A percentile compares a stretch with the other conserved stretches of the same genome.
Evolutionary conservation across 805 yeast genomes (phyloP).

Genomic region (Yamadazyma tumulicola): DNA sequence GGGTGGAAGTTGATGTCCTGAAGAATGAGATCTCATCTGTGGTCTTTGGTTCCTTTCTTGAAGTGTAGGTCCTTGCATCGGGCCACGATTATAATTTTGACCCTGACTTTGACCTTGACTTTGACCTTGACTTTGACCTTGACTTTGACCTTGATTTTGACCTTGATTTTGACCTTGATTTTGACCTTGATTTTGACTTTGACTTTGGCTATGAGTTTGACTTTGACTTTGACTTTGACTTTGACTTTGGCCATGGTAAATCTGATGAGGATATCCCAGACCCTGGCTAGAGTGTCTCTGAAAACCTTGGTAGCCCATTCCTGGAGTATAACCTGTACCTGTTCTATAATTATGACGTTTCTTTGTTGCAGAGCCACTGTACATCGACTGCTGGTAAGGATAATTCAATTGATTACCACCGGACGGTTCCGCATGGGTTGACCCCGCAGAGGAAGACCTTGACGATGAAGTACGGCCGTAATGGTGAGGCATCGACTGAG

Average conservation of each 20-base stretch:
- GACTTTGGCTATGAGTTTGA: too few species aligned
- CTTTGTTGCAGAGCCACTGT: background rate
- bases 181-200: too few species aligned
- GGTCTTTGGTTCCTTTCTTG: too few species aligned
- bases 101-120: too few species aligned
- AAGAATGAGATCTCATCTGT: too few species aligned
- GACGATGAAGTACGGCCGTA: constrained; percentile 4
- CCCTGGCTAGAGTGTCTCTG: constrained; percentile 1
- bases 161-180: too few species aligned
- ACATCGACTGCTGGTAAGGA: background rate
- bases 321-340: background rate
- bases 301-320: background rate
- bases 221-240: constrained; percentile 4
- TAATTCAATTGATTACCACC: background rate
- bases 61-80: too few species aligned
- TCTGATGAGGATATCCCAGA: too few species aligned
- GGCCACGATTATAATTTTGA: too few species aligned
- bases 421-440: background rate
- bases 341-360: constrained; percentile 1
- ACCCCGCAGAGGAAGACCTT: constrained; percentile 12
- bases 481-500: background rate
- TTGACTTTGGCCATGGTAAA: constrained; percentile 3
- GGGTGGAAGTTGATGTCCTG: too few species aligned
- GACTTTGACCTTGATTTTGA: too few species aligned
- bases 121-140: too few species aligned